phyloP scores from a whole-genome alignment of 805 yeast species.

The Candida pseudofarinosa region DNA sequence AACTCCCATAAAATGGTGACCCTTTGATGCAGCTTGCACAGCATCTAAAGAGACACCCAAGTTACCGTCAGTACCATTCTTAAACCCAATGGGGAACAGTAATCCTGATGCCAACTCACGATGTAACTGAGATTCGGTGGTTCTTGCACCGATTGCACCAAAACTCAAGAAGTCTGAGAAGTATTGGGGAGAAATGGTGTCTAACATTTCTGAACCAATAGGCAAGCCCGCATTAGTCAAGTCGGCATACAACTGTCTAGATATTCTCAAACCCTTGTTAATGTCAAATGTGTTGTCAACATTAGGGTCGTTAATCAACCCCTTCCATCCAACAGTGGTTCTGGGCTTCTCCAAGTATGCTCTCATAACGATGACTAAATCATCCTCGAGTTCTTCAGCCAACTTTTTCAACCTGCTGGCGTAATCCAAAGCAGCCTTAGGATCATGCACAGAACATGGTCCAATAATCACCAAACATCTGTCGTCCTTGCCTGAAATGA shows the following conservation, averaged over 20 bases:
- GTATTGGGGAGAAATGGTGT: constrained; percentile 95
- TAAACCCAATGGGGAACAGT: constrained; percentile 98
- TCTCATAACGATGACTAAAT: constrained; percentile 87
- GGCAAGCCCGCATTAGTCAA: constrained; percentile 77
- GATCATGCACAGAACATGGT: constrained; percentile 95
- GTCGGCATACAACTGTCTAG: constrained; percentile 81
- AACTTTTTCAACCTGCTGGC: constrained; percentile 64
- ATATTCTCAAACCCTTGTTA: constrained; percentile 85
- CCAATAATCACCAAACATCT: constrained; percentile 86
- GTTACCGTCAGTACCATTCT: constrained; percentile 97
- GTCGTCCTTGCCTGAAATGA: constrained; percentile 74
- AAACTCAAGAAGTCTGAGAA: constrained; percentile 84
- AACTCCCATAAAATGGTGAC: constrained; percentile 96
- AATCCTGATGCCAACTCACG: constrained; percentile 96
- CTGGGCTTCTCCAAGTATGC: constrained; percentile 98
- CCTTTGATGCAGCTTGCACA: constrained; percentile 81
- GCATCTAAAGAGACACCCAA: constrained; percentile 93
- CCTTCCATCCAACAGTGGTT: constrained; percentile 99
- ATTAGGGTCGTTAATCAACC: constrained; percentile 95
- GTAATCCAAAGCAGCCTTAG: constrained; percentile 84
- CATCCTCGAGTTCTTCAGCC: constrained; percentile 67
- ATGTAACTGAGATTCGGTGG: constrained; percentile 97
- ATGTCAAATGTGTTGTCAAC: constrained; percentile 88
- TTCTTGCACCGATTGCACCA: constrained; percentile 99
- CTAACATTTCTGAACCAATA: constrained; percentile 96